Percentiles rank a stretch among this genome's conserved stretches.
phyloP scores from a whole-genome alignment of 129 eudicot genomes.

The Flaveria linearis region DNA sequence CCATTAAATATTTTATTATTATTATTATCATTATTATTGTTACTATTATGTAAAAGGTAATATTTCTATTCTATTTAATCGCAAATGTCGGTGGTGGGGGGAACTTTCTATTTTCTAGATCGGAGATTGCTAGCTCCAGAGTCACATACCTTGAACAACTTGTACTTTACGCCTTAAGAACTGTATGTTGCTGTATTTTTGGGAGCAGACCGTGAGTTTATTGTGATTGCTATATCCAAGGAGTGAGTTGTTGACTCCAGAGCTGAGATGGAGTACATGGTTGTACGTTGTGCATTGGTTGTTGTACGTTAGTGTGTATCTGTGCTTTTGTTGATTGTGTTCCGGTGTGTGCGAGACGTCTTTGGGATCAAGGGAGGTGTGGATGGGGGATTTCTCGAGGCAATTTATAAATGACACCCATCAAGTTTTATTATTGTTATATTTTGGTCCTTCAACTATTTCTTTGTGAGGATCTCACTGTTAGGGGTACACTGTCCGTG shows the following conservation, averaged over 20 bases:
- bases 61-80: no score
- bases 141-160: background rate
- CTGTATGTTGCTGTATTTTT: background rate
- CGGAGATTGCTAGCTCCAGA: background rate
- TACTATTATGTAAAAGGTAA: no score
- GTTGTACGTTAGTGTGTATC: background rate
- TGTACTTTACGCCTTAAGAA: background rate
- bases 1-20: no score
- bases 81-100: no score
- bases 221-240: constrained; percentile 11
- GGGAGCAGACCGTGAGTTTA: background rate
- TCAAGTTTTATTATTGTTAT: background rate
- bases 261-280: background rate
- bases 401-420: no score
- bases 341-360: constrained; percentile 20
- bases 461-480: background rate
- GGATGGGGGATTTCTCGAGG: no score
- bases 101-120: constrained; percentile 21
- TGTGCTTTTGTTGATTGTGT: background rate
- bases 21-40: no score
- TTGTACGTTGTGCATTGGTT: background rate
- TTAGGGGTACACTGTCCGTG: background rate
- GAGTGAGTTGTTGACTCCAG: background rate
- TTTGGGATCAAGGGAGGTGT: no score
- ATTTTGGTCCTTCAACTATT: background rate